phyloP scores from a whole-genome alignment of 2,329 filamentous ascomycete genomes.

The Neopestalotiopsis clavispora region DNA sequence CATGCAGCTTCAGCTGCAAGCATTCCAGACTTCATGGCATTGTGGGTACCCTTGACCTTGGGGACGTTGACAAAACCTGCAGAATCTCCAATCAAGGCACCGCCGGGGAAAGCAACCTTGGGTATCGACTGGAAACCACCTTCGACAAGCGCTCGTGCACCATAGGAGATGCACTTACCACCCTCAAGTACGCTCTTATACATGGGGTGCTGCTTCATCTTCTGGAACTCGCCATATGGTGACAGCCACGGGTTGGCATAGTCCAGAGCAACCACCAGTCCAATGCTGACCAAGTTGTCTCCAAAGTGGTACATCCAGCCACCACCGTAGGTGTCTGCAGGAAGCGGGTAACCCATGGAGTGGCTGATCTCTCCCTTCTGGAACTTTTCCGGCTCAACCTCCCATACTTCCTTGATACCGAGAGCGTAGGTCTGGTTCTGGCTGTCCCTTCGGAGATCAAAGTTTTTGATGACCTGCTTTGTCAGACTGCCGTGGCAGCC shows the following conservation, averaged over 20 bases:
- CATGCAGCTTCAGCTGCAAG: constrained; percentile 91
- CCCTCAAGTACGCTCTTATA: constrained; percentile 88
- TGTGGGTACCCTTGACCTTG: constrained; percentile 98
- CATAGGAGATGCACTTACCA: constrained; percentile 97
- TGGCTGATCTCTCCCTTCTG: constrained; percentile 84
- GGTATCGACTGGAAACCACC: constrained; percentile 98
- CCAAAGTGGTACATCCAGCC: constrained; percentile 99
- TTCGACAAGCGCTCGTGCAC: constrained; percentile 87
- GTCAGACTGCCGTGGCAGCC: constrained; percentile 95
- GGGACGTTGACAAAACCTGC: constrained; percentile 97
- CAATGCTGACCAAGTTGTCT: constrained; percentile 92
- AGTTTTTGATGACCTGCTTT: constrained; percentile 95
- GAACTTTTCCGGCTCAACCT: constrained; percentile 92
- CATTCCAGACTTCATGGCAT: constrained; percentile 97
- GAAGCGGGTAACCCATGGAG: constrained; percentile 90
- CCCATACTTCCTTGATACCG: constrained; percentile 97
- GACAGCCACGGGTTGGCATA: constrained; percentile 97
- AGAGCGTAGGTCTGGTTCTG: constrained; percentile 95
- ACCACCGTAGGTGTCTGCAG: constrained; percentile 89
- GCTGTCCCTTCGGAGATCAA: constrained; percentile 84
- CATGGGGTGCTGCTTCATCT: constrained; percentile 96
- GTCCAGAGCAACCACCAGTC: constrained; percentile 90
- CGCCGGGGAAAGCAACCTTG: constrained; percentile 94
- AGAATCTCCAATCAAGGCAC: constrained; percentile 93
- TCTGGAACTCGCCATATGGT: constrained; percentile 95